Conservation (phyloP, 108 stramenopile species). For the Poteriospumella lacustris region DNA sequence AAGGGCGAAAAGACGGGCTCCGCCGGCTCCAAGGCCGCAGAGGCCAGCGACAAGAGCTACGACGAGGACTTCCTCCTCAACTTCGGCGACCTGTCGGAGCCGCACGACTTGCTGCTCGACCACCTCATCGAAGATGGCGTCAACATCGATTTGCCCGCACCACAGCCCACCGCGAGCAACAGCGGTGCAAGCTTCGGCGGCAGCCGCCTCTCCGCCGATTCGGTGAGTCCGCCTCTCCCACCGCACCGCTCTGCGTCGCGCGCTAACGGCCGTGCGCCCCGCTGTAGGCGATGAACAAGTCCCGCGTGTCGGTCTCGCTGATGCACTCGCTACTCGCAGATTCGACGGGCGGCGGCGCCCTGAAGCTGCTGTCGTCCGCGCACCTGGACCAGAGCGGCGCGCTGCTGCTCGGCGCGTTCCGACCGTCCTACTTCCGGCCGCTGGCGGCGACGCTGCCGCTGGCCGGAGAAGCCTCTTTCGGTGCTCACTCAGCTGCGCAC, state of each 20-base stretch:
- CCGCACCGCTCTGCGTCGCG: background rate
- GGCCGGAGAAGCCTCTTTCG: too few species aligned
- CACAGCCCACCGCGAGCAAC: background rate
- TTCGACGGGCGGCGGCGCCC: slow-evolving; percentile 25
- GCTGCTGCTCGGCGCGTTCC: slow-evolving; percentile 39
- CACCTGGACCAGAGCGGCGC: slow-evolving; percentile 44
- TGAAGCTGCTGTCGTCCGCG: slow-evolving; percentile 50
- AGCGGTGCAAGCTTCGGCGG: slow-evolving; percentile 15
- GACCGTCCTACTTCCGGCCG: background rate
- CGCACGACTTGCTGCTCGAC: slow-evolving; percentile 80
- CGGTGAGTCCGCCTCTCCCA: background rate
- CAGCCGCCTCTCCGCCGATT: background rate
- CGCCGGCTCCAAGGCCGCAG: slow-evolving; percentile 27
- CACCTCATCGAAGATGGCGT: slow-evolving; percentile 72
- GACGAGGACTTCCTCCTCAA: slow-evolving; percentile 52
- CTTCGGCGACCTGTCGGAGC: slow-evolving; percentile 59
- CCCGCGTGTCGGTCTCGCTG: slow-evolving; percentile 14
- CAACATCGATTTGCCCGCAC: slow-evolving; percentile 37
- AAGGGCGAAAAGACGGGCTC: background rate
- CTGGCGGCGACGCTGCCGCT: too few species aligned
- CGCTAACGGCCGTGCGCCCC: background rate
- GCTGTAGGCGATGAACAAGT: background rate
- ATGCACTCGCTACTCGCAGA: background rate
- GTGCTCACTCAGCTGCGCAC: slow-evolving; percentile 20
- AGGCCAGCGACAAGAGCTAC: slow-evolving; percentile 44